A percentile compares a stretch with the other conserved stretches of the same genome.
phyloP scores from a whole-genome alignment of 176 grass and related monocot species.

The Oryza nivara region DNA sequence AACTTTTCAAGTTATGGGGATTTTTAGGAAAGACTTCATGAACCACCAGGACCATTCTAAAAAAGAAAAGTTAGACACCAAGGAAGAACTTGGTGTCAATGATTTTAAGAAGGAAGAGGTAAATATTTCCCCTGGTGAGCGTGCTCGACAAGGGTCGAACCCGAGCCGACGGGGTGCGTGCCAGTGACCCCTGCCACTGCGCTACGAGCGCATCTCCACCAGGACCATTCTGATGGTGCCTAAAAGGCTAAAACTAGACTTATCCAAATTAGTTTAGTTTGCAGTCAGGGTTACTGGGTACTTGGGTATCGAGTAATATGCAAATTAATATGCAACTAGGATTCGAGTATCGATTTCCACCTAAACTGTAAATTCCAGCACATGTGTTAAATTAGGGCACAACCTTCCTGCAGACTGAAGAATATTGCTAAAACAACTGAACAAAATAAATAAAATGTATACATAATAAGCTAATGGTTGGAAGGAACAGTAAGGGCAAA shows the following conservation, averaged over 20 bases:
- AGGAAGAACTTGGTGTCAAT: too few species aligned
- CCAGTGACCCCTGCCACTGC: too few species aligned
- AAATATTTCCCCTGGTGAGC: too few species aligned
- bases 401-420: not conserved
- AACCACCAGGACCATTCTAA: not conserved
- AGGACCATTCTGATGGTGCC: not conserved
- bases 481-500: not conserved
- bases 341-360: not conserved
- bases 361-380: not conserved
- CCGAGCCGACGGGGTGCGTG: too few species aligned
- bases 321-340: not conserved
- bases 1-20: not conserved
- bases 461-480: not conserved
- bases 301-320: too few species aligned
- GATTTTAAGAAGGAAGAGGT: too few species aligned
- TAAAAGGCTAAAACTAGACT: not conserved
- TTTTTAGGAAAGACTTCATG: not conserved
- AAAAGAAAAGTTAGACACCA: too few species aligned
- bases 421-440: not conserved
- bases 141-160: too few species aligned
- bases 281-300: not conserved
- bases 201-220: too few species aligned
- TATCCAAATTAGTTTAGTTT: not conserved
- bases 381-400: not conserved
- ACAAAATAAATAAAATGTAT: not conserved